Percentiles rank a stretch among this genome's conserved stretches.
phyloP scores from a whole-genome alignment of 2,329 filamentous ascomycete species.

The Teratosphaeria nubilosa region DNA sequence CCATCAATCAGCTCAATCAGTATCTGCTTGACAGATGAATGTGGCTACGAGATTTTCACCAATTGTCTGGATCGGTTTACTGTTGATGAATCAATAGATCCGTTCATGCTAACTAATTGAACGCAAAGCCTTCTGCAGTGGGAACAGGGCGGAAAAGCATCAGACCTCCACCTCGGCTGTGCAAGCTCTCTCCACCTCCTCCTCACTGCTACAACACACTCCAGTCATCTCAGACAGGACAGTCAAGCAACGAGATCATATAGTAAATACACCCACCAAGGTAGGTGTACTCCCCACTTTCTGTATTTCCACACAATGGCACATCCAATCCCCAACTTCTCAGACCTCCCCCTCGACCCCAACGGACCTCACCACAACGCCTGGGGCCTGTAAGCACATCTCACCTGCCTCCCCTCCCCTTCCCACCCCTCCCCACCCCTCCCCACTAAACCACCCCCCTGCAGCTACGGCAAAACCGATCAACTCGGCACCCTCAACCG shows the following conservation, averaged over 20 bases:
- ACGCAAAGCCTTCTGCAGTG: no score
- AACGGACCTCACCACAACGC: slow-evolving; percentile 37
- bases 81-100: no score
- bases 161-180: not conserved
- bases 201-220: slow-evolving; percentile 15
- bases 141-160: not conserved
- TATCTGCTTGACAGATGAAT: no score
- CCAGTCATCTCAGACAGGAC: not conserved
- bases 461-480: slow-evolving; percentile 46
- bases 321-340: slow-evolving; percentile 35
- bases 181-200: slow-evolving; percentile 2
- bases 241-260: not conserved
- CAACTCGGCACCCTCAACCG: slow-evolving; percentile 53
- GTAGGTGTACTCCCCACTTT: not conserved
- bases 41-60: not conserved
- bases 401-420: no score
- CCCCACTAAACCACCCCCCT: slow-evolving; percentile 5
- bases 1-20: no score
- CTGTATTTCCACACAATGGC: slow-evolving; percentile 4
- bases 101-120: no score
- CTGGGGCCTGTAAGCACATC: slow-evolving; percentile 25
- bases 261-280: not conserved
- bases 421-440: not conserved
- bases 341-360: slow-evolving; percentile 38
- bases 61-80: no score